phyloP scores from a whole-genome alignment of 495 filamentous ascomycete genomes.

The Podospora didyma region DNA sequence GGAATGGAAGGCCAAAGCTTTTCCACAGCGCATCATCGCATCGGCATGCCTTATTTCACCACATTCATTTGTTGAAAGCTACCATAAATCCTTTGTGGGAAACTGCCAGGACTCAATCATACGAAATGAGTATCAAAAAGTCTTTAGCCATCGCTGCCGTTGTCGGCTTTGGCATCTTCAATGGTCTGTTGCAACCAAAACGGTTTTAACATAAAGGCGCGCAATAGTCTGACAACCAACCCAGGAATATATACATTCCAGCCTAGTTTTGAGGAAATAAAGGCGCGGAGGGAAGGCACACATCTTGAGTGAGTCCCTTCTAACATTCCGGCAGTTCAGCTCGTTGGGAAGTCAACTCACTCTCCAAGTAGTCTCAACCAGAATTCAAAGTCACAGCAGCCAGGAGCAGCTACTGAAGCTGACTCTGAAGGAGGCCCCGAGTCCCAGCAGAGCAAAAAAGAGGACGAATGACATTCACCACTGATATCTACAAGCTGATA shows the following conservation, averaged over 20 bases:
- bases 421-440: no score
- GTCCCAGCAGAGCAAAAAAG: slow-evolving; percentile 13
- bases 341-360: neutral
- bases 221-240: slow-evolving; percentile 7
- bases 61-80: no score
- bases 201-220: neutral
- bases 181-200: slow-evolving; percentile 14
- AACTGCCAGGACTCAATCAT: no score
- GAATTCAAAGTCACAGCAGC: no score
- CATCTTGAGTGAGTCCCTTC: neutral
- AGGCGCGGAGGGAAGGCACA: neutral
- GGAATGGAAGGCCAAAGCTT: neutral
- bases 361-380: no score
- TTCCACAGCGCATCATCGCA: no score
- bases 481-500: no score
- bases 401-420: no score
- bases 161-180: slow-evolving; percentile 22
- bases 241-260: slow-evolving; percentile 43
- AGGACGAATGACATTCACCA: neutral
- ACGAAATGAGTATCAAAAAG: slow-evolving; percentile 23
- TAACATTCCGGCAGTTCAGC: no score
- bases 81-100: no score
- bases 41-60: neutral
- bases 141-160: slow-evolving; percentile 17
- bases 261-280: slow-evolving; percentile 17